These are phyloP conservation scores for Trametes polyzona DNA, from an alignment of 1,284 basidiomycete species.

Conservation along the genomic window DNA sequence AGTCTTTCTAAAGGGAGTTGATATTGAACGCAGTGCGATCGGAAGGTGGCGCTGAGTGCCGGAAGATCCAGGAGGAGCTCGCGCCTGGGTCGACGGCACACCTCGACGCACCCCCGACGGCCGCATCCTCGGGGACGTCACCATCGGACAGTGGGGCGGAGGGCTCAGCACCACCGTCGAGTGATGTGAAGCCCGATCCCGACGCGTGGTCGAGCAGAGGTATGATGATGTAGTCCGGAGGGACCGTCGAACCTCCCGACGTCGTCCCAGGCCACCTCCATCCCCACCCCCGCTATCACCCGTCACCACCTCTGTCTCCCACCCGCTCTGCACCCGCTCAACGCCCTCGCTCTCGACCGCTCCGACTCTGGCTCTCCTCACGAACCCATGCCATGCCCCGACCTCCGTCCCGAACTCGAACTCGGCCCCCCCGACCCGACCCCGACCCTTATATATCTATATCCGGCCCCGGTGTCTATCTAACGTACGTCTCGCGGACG, in stretches of 20 bases:
- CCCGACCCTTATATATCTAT: conserved; percentile 23
- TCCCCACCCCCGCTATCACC: background rate
- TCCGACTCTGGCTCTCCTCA: background rate
- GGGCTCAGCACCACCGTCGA: conserved; percentile 20
- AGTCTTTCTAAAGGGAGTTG: conserved; percentile 4
- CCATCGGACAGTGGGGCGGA: conserved; percentile 21
- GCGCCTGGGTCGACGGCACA: conserved; percentile 27
- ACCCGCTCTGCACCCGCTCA: background rate
- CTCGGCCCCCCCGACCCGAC: background rate
- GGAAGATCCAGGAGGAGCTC: conserved; percentile 42
- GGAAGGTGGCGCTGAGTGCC: conserved; percentile 60
- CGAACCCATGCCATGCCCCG: background rate
- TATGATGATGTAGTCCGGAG: conserved; percentile 27
- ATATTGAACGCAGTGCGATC: conserved; percentile 47
- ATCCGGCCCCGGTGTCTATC: conserved; percentile 15
- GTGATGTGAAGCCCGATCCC: conserved; percentile 31
- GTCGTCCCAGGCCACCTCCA: background rate
- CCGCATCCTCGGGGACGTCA: conserved; percentile 14
- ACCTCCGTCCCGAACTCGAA: background rate
- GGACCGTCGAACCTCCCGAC: background rate
- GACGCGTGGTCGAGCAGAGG: conserved; percentile 27
- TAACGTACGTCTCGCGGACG: conserved; percentile 22
- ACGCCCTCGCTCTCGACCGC: background rate
- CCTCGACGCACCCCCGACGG: conserved; percentile 18
- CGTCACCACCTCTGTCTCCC: background rate